These are phyloP conservation scores for Myxozyma mucilagina DNA, from an alignment of 805 yeast species.

Conservation along the genomic window DNA sequence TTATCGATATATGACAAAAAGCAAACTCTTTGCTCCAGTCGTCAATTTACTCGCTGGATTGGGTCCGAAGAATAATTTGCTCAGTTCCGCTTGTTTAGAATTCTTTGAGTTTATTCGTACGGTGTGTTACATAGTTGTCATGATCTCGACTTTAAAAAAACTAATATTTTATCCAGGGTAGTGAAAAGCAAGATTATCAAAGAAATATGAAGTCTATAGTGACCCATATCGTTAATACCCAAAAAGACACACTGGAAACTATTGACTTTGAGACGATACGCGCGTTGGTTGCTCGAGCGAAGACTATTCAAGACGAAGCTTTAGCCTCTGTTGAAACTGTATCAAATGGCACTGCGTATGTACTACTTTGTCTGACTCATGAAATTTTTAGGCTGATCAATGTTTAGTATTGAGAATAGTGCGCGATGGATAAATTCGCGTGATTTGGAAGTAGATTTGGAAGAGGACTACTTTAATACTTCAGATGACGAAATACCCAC, in stretches of 20 bases:
- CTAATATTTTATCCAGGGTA: neutral
- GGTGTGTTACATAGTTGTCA: constrained; percentile 17
- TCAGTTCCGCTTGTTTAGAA: constrained; percentile 75
- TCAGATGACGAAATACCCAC: constrained; percentile 27
- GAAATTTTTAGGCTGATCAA: neutral
- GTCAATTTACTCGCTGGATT: constrained; percentile 53
- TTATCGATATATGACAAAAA: constrained; percentile 55
- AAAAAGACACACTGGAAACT: constrained; percentile 38
- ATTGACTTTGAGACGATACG: constrained; percentile 36
- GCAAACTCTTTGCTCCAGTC: constrained; percentile 53
- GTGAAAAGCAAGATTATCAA: constrained; percentile 24
- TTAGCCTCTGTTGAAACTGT: constrained; percentile 1
- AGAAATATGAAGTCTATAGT: constrained; percentile 38
- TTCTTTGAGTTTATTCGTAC: constrained; percentile 52
- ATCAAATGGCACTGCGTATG: constrained; percentile 6
- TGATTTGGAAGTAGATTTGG: constrained; percentile 14
- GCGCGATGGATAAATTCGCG: constrained; percentile 17
- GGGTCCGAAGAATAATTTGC: constrained; percentile 56
- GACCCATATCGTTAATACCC: constrained; percentile 40
- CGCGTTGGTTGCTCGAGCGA: constrained; percentile 17
- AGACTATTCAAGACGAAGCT: constrained; percentile 12
- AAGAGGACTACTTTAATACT: constrained; percentile 31
- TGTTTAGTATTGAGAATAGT: neutral
- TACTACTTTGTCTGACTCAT: neutral
- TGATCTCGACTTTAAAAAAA: neutral